phyloP scores from a whole-genome alignment of 306 rosid species.

The Prosopis cineraria region DNA sequence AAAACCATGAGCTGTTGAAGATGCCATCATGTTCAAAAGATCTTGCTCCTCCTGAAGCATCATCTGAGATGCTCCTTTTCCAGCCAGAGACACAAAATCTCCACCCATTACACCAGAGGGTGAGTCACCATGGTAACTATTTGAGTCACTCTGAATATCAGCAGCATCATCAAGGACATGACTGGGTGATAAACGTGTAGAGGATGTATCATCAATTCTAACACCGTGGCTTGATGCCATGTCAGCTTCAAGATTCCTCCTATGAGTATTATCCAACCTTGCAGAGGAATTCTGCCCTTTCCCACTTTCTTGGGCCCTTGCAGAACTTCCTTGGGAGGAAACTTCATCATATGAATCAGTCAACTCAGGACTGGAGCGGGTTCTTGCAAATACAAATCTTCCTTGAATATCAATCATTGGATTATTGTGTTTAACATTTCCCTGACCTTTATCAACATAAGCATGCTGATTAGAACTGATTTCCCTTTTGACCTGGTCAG shows the following conservation, averaged over 20 bases:
- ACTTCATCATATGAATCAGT: conserved; percentile 67
- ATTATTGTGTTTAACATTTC: conserved; percentile 46
- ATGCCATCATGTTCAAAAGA: conserved; percentile 68
- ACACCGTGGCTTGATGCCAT: conserved; percentile 41
- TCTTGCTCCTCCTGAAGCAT: conserved; percentile 89
- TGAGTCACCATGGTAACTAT: conserved; percentile 53
- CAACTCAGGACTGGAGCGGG: conserved; percentile 85
- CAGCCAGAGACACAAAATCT: conserved; percentile 54
- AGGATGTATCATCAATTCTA: conserved; percentile 50
- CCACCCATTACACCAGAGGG: conserved; percentile 52
- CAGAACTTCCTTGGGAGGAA: conserved; percentile 50
- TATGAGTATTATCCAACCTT: conserved; percentile 50
- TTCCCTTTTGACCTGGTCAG: conserved; percentile 56
- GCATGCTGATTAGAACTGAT: conserved; percentile 40
- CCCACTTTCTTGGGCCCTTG: conserved; percentile 52
- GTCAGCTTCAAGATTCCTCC: conserved; percentile 52
- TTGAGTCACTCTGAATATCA: conserved; percentile 52
- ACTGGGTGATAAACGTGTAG: conserved; percentile 38
- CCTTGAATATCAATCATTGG: conserved; percentile 56
- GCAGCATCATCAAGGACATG: conserved; percentile 42
- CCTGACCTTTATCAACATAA: conserved; percentile 46
- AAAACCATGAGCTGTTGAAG: conserved; percentile 54
- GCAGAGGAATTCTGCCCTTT: conserved; percentile 44
- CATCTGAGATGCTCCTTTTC: conserved; percentile 53
- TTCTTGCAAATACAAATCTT: conserved; percentile 70